Conservation (phyloP, 441 rosid genomes). For the Arabidopsis hybrid region DNA sequence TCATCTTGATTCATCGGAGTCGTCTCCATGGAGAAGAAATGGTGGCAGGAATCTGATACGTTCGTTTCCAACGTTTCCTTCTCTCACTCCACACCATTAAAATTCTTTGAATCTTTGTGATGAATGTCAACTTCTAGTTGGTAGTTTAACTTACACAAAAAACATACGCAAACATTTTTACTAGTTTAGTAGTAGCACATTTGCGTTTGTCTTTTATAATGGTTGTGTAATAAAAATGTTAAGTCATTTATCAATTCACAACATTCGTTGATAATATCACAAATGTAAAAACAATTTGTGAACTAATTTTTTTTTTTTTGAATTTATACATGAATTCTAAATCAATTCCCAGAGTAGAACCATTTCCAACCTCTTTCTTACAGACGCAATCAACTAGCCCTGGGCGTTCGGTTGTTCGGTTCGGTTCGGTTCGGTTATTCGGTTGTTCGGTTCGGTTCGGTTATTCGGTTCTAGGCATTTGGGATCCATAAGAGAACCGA, state of each 20-base stretch:
- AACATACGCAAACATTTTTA: slow-evolving; percentile 11
- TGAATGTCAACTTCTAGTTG: slow-evolving; percentile 79
- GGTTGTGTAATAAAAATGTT: not conserved
- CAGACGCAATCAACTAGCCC: no score
- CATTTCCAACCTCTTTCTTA: no score
- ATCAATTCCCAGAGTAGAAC: no score
- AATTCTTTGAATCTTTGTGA: slow-evolving; percentile 40
- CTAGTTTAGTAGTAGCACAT: slow-evolving; percentile 4
- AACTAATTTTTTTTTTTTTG: no score
- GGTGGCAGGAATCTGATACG: slow-evolving; percentile 75
- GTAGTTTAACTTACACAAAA: slow-evolving; percentile 21
- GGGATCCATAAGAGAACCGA: no score
- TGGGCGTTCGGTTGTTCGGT: no score
- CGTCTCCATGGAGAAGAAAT: slow-evolving; percentile 62
- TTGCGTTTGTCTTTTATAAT: not conserved
- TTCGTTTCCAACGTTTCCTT: slow-evolving; percentile 90
- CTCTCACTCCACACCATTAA: slow-evolving; percentile 41
- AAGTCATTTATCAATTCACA: not conserved
- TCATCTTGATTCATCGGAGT: slow-evolving; percentile 55
- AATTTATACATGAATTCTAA: no score
- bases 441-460: no score
- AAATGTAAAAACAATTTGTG: no score
- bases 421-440: no score
- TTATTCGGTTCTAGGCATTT: no score
- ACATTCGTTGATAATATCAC: not conserved